Evolutionary conservation across 1,284 basidiomycete genomes (phyloP), one percentile per base, ranked within the genome.

Genomic region (Ceratobasidium sp.): DNA sequence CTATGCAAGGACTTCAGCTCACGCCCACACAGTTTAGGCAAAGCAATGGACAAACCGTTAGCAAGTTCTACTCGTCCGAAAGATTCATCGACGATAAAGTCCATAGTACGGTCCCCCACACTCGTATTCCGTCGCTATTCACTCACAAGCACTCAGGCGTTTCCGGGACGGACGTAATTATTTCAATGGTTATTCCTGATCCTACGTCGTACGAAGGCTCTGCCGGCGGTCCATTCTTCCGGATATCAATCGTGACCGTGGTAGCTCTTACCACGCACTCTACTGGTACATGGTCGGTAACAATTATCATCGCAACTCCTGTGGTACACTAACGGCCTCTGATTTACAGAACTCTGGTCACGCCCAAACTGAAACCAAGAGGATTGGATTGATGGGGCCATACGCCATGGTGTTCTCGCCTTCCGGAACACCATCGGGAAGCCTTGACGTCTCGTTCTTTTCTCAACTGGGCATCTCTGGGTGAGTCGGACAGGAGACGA

Each of bases 381-480:
- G 40, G 54, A 62, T 47, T 32, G 68, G 68, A 0, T 54, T 69
- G 27, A 43, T 50, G 32, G 68, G 68, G 10, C 68, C 56, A 12
- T 69, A 69, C 29, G 55, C 68, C 40, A 57, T 60, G 47, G 68
- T 58, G 22, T 69, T 69, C 45, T 58, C 54, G 13, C 57, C 50
- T 25, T 35, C 27, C 1, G 58, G 69, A n/a, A 54, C 43, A 1
- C 69, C 69, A n/a, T 69, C 68, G 13, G 32, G 45, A 4, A 53
- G n/a, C 22, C 49, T 82, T 31, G 81, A 83, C 73, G 81, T 80
- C 15, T 80, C 79, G 31, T 83, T 83, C 76, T 81, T 82, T 77
- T 80, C 80, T 45, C 78, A 70, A 43, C 77, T 84, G 22, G 79
- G 79, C 27, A 78, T 83, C 3, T 77, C 79, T 65, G 82, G 82